Evolutionary conservation across 2,329 filamentous ascomycete genomes (phyloP).

Genomic region (Pseudogymnoascus pannorum): DNA sequence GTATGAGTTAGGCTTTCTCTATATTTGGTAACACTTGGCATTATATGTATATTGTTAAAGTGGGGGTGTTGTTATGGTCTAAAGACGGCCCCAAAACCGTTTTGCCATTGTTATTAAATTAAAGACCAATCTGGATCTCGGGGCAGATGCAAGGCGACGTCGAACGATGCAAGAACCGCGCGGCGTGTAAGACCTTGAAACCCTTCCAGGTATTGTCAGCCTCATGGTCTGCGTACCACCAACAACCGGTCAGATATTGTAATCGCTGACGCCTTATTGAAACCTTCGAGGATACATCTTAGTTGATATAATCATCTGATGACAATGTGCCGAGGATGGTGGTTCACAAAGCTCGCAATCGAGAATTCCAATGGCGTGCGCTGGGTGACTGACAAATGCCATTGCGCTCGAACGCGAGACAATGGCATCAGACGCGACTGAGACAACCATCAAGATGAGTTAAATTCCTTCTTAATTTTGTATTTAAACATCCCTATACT

Average conservation of each 20-base stretch:
- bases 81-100: not conserved
- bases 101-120: not conserved
- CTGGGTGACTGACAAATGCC: not conserved
- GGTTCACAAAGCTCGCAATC: not conserved
- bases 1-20: not conserved
- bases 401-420: not conserved
- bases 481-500: not conserved
- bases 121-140: too few relatives aligned
- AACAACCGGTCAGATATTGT: not conserved
- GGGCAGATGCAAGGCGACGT: too few relatives aligned
- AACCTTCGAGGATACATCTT: not conserved
- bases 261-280: not conserved
- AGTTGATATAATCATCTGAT: not conserved
- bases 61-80: not conserved
- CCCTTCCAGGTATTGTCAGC: too few relatives aligned
- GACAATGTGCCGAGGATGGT: not conserved
- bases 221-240: not conserved
- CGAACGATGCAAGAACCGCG: too few relatives aligned
- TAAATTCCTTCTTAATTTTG: not conserved
- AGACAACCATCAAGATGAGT: not conserved
- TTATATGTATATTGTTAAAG: not conserved
- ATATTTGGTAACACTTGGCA: not conserved
- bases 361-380: not conserved
- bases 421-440: conserved; percentile 4
- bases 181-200: too few relatives aligned